Percentiles rank a stretch among this genome's conserved stretches.
These are phyloP conservation scores for Marsdenia floribunda DNA, from an alignment of 257 asterid species.

Conservation along the genomic window DNA sequence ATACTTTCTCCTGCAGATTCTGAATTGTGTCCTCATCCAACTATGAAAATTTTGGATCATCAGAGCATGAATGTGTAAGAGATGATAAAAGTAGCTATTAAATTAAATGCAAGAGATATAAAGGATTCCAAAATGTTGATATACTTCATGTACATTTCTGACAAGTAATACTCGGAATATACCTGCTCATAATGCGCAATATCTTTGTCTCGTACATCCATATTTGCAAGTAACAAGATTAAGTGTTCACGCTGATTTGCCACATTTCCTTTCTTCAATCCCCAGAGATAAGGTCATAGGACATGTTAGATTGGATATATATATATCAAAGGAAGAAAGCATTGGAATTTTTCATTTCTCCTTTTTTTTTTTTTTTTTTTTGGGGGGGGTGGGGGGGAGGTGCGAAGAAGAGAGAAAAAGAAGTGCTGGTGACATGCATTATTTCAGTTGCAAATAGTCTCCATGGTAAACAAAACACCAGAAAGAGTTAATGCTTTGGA, in stretches of 20 bases:
- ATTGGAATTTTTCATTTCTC: too few species aligned
- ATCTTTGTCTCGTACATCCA: conserved; percentile 72
- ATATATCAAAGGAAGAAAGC: neutral
- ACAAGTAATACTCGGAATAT: conserved; percentile 23
- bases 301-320: conserved; percentile 20
- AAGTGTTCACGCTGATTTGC: conserved; percentile 98
- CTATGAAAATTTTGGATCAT: conserved; percentile 37
- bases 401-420: neutral
- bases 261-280: conserved; percentile 88
- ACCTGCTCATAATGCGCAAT: conserved; percentile 52
- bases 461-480: neutral
- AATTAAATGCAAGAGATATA: neutral
- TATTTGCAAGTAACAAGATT: conserved; percentile 87
- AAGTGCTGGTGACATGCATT: neutral
- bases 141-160: conserved; percentile 13
- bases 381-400: neutral
- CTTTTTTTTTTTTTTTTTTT: neutral
- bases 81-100: neutral
- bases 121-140: neutral
- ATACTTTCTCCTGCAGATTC: conserved; percentile 61
- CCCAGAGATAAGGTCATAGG: conserved; percentile 25
- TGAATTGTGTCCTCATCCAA: conserved; percentile 56
- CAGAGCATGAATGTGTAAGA: neutral
- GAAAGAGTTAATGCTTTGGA: neutral
- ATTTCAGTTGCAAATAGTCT: neutral